Base-by-base conservation (phyloP, 768 basidiomycete species). In the Nidularia pulvinata region DNA sequence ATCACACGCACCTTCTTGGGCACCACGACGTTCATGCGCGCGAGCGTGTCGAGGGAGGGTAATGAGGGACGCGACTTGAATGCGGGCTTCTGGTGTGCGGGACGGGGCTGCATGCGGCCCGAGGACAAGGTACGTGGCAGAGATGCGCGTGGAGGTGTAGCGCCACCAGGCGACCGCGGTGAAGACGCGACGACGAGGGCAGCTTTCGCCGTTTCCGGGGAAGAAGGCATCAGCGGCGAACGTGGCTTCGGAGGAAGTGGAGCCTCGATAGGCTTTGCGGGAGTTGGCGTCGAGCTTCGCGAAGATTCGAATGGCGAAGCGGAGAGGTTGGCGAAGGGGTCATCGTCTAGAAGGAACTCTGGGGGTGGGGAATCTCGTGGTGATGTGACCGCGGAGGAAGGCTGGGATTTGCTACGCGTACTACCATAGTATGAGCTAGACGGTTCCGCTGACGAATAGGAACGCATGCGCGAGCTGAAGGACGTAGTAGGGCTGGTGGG, bases 271-370 rank as follows among this genome's bases (percentile, higher is more conserved):
- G 65, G 61, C 48, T 37, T 56, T 48, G 52, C 49, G 13, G 59
- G 22, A 7, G 59, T 46, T 3, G 49, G 50, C 30, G 55, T 36
- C 30, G 53, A 50, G 51, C 51, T 50, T 51, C 46, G 53, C 39
- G 46, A 49, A 44, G 49, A 55, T 36, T 54, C 45, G n/a, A 53
- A 54, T 22, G 64, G 61, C 36, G 58, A 56, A n/a, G 66, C 50
- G 36, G 76, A 70, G 11, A 86, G 72, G 55, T 85, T 82, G 19
- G 89, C 89, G 59, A 91, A 91, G 1, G 89, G 89, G 60, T 91
- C 89, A 49, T 86, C 83, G 59, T 89, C 88, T 25, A 88, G 71
- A 16, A 89, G 74, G 55, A 72, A 78, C n/a, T 64, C 66, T 13
- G 70, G 72, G 1, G 77, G 75, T 5, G 74, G 70, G 10, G 74